phyloP scores from a whole-genome alignment of 2,329 filamentous ascomycete species.

The Alternaria burnsii region DNA sequence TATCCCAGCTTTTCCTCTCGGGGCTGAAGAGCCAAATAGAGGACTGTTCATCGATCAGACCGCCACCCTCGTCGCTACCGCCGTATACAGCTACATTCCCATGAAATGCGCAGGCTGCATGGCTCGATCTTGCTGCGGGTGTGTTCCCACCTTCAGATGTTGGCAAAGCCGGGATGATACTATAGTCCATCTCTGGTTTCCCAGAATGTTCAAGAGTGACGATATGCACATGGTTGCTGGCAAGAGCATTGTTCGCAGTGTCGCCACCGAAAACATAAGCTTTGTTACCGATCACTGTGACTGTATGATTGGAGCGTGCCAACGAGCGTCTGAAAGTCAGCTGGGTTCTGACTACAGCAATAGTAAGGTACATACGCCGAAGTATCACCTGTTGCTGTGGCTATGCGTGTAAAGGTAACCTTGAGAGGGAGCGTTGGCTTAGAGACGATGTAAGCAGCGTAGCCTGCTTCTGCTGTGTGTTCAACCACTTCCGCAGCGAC shows the following conservation, averaged over 20 bases:
- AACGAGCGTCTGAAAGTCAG: slow-evolving; percentile 38
- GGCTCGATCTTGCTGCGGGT: slow-evolving; percentile 47
- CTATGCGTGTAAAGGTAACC: slow-evolving; percentile 53
- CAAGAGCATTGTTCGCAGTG: slow-evolving; percentile 45
- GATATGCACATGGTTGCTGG: slow-evolving; percentile 55
- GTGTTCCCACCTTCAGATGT: slow-evolving; percentile 41
- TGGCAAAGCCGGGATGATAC: slow-evolving; percentile 53
- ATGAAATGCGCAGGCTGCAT: slow-evolving; percentile 53
- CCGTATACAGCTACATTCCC: slow-evolving; percentile 53
- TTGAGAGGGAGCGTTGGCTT: slow-evolving; percentile 56
- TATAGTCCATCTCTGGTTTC: slow-evolving; percentile 51
- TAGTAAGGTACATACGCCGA: slow-evolving; percentile 31
- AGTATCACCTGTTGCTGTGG: slow-evolving; percentile 47
- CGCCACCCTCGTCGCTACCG: slow-evolving; percentile 44
- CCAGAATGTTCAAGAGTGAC: slow-evolving; percentile 47
- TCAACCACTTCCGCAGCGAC: slow-evolving; percentile 51
- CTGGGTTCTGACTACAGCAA: background rate
- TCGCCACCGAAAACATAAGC: slow-evolving; percentile 58
- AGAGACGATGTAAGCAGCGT: slow-evolving; percentile 53
- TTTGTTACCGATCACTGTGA: slow-evolving; percentile 53
- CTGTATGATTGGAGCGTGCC: slow-evolving; percentile 49
- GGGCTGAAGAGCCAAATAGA: slow-evolving; percentile 55
- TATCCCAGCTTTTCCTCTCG: slow-evolving; percentile 38
- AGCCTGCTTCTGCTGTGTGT: slow-evolving; percentile 51
- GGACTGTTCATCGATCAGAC: slow-evolving; percentile 47